A percentile compares a stretch with the other conserved stretches of the same genome.
Evolutionary conservation across 163 green algal genomes (phyloP).

Genomic region (Picocystis sp.): DNA sequence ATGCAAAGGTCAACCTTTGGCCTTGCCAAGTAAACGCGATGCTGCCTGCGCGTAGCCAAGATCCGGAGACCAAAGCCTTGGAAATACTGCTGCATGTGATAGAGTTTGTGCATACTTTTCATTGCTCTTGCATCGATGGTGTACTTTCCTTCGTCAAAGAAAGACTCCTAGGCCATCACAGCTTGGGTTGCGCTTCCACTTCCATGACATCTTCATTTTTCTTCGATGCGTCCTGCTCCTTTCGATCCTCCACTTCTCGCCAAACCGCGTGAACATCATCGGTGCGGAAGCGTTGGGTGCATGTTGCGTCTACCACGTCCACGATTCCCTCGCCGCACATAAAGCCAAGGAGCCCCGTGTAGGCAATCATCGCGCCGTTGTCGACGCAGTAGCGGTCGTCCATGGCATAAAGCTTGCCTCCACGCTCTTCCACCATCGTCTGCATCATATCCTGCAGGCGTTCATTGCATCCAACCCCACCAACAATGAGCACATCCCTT

Average conservation of each 20-base stretch:
- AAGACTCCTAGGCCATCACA: too few species aligned
- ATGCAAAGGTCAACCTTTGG: too few species aligned
- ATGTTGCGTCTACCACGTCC: conserved; percentile 44
- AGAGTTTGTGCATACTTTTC: too few species aligned
- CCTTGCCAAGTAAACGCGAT: too few species aligned
- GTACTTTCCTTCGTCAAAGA: too few species aligned
- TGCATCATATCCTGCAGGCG: conserved; percentile 39
- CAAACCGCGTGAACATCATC: conserved; percentile 65
- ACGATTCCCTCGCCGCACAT: conserved; percentile 25
- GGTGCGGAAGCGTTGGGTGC: conserved; percentile 76
- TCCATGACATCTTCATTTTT: too few species aligned
- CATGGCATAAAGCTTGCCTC: conserved; percentile 57
- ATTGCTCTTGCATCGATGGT: too few species aligned
- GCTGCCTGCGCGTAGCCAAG: too few species aligned
- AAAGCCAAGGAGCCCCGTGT: conserved; percentile 64
- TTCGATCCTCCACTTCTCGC: conserved; percentile 22
- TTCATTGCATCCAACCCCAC: conserved; percentile 80
- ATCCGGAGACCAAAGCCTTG: too few species aligned
- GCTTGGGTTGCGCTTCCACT: too few species aligned
- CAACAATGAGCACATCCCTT: conserved; percentile 71
- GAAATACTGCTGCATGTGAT: too few species aligned
- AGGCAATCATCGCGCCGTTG: conserved; percentile 93
- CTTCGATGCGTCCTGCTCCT: too few species aligned
- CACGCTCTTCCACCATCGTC: conserved; percentile 40
- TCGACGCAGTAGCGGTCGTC: conserved; percentile 91